Conservation (phyloP, 805 yeast genomes). For the Metahyphopichia silvanorum region DNA sequence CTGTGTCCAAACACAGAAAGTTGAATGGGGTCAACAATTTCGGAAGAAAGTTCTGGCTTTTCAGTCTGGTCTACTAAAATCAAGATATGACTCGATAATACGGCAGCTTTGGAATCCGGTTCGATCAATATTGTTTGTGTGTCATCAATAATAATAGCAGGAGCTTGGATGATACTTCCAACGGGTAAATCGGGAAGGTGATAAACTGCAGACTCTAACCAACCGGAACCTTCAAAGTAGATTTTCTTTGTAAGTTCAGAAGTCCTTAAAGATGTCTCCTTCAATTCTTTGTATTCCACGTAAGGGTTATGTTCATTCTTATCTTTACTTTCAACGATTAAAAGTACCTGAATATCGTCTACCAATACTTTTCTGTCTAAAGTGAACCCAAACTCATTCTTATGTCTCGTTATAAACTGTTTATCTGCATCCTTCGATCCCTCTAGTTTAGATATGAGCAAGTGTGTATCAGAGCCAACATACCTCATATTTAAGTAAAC, state of each 20-base stretch:
- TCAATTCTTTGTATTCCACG: conserved; percentile 22
- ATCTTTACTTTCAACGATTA: conserved; percentile 57
- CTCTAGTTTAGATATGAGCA: conserved; percentile 54
- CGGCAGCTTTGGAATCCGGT: conserved; percentile 27
- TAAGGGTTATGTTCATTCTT: conserved; percentile 53
- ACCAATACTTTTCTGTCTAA: conserved; percentile 33
- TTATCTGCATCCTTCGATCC: conserved; percentile 20
- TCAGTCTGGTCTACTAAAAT: conserved; percentile 24
- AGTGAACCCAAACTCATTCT: conserved; percentile 34
- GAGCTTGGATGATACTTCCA: conserved; percentile 23
- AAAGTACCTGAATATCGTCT: conserved; percentile 40
- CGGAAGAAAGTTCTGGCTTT: conserved; percentile 18
- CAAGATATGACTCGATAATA: conserved; percentile 26
- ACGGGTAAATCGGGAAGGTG: conserved; percentile 17
- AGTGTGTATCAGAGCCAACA: conserved; percentile 84
- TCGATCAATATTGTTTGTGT: conserved; percentile 29
- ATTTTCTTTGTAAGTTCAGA: conserved; percentile 9
- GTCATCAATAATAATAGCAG: conserved; percentile 33
- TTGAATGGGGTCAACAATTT: conserved; percentile 34
- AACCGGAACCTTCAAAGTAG: conserved; percentile 29
- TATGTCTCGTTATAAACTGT: conserved; percentile 26
- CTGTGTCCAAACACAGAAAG: conserved; percentile 40
- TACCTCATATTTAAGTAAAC: conserved; percentile 74
- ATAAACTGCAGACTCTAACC: conserved; percentile 23
- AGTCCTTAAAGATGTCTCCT: conserved; percentile 9